Conservation (phyloP, 352 stramenopile genomes). For the Globisporangium mamillatum region DNA sequence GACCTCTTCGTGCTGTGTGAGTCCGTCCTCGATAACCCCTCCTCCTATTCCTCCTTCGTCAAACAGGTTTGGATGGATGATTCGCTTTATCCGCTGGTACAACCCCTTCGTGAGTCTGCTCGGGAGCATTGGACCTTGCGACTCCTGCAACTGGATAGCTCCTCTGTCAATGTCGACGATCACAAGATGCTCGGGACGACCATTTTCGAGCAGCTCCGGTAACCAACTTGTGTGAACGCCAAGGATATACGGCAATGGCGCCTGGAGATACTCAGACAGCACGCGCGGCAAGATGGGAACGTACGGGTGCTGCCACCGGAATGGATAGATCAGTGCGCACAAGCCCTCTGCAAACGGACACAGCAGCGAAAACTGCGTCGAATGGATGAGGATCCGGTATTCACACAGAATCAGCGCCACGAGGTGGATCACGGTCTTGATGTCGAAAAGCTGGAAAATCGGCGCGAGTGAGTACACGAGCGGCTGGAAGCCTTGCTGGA, state of each 20-base stretch:
- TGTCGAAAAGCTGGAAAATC: slow-evolving; percentile 73
- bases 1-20: not conserved
- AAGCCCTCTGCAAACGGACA: slow-evolving; percentile 71
- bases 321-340: slow-evolving; percentile 80
- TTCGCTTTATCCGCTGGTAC: slow-evolving; percentile 42
- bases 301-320: slow-evolving; percentile 85
- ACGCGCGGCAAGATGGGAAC: slow-evolving; percentile 78
- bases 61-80: slow-evolving; percentile 46
- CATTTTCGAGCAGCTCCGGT: slow-evolving; percentile 54
- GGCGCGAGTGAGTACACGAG: slow-evolving; percentile 65
- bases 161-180: slow-evolving; percentile 77
- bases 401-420: slow-evolving; percentile 70
- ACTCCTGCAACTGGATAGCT: slow-evolving; percentile 55
- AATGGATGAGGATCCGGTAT: slow-evolving; percentile 79
- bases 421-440: slow-evolving; percentile 71
- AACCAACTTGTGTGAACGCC: slow-evolving; percentile 77
- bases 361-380: slow-evolving; percentile 67
- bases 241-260: slow-evolving; percentile 79
- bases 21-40: slow-evolving; percentile 3
- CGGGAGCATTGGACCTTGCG: slow-evolving; percentile 53
- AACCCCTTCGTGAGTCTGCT: slow-evolving; percentile 45
- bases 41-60: not conserved
- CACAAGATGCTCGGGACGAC: slow-evolving; percentile 78
- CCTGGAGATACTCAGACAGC: slow-evolving; percentile 82
- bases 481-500: slow-evolving; percentile 56